Base-by-base conservation (phyloP, 768 basidiomycete genomes). In the Calocera viscosa region DNA sequence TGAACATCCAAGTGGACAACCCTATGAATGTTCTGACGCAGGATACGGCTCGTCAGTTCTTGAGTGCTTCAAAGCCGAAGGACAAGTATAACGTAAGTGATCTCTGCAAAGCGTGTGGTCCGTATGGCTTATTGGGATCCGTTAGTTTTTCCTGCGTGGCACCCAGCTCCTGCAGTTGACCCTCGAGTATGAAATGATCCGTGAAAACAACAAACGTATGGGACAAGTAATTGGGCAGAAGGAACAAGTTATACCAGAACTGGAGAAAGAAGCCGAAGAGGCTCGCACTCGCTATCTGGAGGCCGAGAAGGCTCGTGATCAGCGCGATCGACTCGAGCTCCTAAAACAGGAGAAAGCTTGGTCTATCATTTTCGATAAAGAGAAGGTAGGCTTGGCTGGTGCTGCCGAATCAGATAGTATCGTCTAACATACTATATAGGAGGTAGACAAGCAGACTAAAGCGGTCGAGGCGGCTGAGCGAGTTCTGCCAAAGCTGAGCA, bases 1-100 rank as follows among this genome's bases (percentile, higher is more conserved):
- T 96, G 88, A 93, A 93, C 72, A 91, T 99, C 66, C 93, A 95
- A 74, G 91, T 96, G 68, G 93, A 96, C 74, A 94, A 94, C 72
- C 95, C 94, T 1, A 86, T 97, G 85, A 97, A 91, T 69, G 88
- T 99, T 28, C 81, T 95, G 49, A 94, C 91, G 0, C 91, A 93
- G 81, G 90, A 90, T 75, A 78, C 85, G 67, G 86, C 88, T 1
- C 79, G 88, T 22, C 88, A 90, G 71, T 99, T 99, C 77, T 78
- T 99, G 72, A 86, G 88, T 67, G 86, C 88, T 1, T 89, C 92
- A 2, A 82, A 85, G 65, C 84, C 90, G 3, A 75, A 81, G 2
- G 91, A 93, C 75, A 94, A 97, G 76, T 98, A 99, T 79, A 86
- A 89, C 77, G 94, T 90, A 73, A 10, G 81, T 70, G 1, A 40